Percentiles rank a stretch among this genome's conserved stretches.
phyloP scores from a whole-genome alignment of 2,329 filamentous ascomycete genomes.

The Penicillium crustosum region DNA sequence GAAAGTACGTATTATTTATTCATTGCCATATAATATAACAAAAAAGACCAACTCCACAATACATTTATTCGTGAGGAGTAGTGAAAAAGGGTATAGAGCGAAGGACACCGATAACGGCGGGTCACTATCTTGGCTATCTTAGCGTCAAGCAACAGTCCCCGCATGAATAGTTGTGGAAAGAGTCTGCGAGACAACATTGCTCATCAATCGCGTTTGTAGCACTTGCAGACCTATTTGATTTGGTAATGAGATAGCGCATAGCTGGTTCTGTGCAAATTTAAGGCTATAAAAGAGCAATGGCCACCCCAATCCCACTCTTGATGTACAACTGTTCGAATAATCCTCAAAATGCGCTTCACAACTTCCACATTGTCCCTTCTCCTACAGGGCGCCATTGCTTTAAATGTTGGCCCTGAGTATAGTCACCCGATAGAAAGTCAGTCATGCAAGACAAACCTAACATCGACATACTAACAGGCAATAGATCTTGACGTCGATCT shows the following conservation, averaged over 20 bases:
- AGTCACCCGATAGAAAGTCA: conserved; percentile 24
- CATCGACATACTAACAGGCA: not conserved
- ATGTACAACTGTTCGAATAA: not conserved
- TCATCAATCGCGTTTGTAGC: not conserved
- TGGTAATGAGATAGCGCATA: not conserved
- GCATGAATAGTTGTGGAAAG: not conserved
- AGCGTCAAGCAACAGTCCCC: not conserved
- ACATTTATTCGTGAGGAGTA: not conserved
- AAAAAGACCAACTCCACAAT: not conserved
- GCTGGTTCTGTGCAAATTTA: not conserved
- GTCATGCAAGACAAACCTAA: not conserved
- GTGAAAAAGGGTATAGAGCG: too few relatives aligned
- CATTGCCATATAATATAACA: not conserved
- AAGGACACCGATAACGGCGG: not conserved
- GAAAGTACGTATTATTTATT: too few relatives aligned
- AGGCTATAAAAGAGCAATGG: not conserved
- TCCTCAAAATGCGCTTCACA: not conserved
- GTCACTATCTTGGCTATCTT: not conserved
- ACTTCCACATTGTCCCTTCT: not conserved
- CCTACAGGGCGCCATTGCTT: conserved; percentile 1
- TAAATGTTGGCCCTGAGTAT: conserved; percentile 26
- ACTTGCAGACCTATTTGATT: not conserved
- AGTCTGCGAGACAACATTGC: not conserved
- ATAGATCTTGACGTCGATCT: conserved; percentile 32
- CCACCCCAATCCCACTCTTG: not conserved